Evolutionary conservation across 2,329 filamentous ascomycete species (phyloP).

Genomic region (Chaetomiaceae sp.): DNA sequence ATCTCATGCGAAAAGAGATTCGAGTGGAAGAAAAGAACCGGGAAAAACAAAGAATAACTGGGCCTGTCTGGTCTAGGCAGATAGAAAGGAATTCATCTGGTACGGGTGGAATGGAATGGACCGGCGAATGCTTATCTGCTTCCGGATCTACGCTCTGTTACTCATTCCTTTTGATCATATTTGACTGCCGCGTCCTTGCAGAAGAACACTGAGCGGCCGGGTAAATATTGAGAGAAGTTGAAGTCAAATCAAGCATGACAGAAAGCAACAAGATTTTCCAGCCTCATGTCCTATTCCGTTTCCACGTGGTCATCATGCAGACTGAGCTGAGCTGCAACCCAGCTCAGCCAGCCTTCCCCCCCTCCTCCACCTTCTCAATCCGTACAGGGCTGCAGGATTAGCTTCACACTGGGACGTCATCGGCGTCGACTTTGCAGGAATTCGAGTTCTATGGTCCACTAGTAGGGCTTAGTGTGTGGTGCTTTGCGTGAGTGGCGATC

Average conservation of each 20-base stretch:
- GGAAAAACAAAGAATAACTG: conserved; percentile 2
- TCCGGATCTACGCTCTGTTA: neutral
- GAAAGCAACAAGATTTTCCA: too few species aligned
- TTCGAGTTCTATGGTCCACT: too few species aligned
- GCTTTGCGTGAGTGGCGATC: neutral
- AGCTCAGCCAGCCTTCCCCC: neutral
- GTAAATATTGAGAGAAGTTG: too few species aligned
- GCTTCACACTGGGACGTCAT: conserved; percentile 2
- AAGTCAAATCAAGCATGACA: too few species aligned
- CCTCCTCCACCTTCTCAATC: conserved; percentile 4
- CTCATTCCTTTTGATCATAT: too few species aligned
- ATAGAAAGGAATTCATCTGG: conserved; percentile 5
- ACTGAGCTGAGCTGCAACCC: neutral
- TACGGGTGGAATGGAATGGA: neutral
- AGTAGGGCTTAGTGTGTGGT: too few species aligned
- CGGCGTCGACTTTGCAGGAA: neutral
- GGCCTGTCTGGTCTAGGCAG: neutral
- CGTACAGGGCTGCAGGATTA: conserved; percentile 4
- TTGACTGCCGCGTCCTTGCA: neutral
- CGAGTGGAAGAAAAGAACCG: neutral
- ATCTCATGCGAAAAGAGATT: neutral
- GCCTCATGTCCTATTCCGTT: too few species aligned
- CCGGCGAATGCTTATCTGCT: conserved; percentile 12
- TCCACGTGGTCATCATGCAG: too few species aligned
- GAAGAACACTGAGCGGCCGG: too few species aligned